Conservation (phyloP, 73 alveolate genomes). For the Symbiodinium natans region DNA sequence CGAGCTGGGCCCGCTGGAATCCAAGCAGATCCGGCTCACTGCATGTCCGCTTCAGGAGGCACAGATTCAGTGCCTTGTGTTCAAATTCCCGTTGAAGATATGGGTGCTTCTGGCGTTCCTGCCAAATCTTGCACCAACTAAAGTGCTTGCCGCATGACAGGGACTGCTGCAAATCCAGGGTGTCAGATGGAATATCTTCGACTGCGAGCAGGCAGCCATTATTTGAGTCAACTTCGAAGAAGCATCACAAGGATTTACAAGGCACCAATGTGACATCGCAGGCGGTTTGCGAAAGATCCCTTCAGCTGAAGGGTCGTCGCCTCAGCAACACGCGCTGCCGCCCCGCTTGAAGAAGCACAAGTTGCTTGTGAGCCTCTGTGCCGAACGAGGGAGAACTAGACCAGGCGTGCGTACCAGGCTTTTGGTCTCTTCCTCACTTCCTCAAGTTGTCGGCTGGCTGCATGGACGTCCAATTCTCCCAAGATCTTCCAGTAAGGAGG, state of each 20-base stretch:
- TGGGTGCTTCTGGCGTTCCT: background rate
- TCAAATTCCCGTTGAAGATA: background rate
- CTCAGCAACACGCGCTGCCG: constrained; percentile 36
- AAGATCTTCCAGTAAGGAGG: too few relatives aligned
- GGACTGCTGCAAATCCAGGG: constrained; percentile 41
- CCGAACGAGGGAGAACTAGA: too few relatives aligned
- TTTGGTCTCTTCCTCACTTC: too few relatives aligned
- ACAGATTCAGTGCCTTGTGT: background rate
- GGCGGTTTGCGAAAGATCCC: constrained; percentile 54
- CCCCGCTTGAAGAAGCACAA: background rate
- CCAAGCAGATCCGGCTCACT: constrained; percentile 9
- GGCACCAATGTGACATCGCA: background rate
- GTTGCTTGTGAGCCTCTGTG: too few relatives aligned
- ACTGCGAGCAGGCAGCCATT: constrained; percentile 27
- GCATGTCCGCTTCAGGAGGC: constrained; percentile 68
- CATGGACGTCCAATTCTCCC: too few relatives aligned
- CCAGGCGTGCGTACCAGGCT: too few relatives aligned
- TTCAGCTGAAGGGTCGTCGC: constrained; percentile 61
- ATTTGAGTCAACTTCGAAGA: too few relatives aligned
- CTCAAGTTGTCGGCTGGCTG: too few relatives aligned
- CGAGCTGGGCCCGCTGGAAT: constrained; percentile 57
- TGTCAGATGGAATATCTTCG: constrained; percentile 41
- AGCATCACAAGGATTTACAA: background rate
- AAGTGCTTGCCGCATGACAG: background rate
- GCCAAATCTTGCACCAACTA: too few relatives aligned